A percentile compares a stretch with the other conserved stretches of the same genome.
These are phyloP conservation scores for Microcera coccophila DNA, from an alignment of 2,329 filamentous ascomycete genomes.

Conservation along the genomic window DNA sequence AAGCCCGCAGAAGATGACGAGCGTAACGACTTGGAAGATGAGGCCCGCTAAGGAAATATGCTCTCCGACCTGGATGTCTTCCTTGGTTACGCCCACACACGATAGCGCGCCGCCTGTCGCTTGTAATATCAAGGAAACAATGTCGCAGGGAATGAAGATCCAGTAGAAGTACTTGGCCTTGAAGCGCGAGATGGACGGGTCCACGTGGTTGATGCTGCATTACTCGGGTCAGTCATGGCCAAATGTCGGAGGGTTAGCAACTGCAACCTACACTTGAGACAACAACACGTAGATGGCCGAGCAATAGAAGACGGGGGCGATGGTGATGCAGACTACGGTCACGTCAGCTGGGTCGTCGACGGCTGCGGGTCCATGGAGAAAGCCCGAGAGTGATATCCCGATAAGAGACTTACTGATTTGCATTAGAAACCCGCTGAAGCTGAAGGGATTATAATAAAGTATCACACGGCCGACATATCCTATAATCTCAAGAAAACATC, in stretches of 20 bases:
- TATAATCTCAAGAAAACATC: slow-evolving; percentile 54
- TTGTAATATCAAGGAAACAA: slow-evolving; percentile 50
- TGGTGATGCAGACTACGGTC: slow-evolving; percentile 30
- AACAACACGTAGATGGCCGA: slow-evolving; percentile 28
- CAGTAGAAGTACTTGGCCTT: slow-evolving; percentile 22
- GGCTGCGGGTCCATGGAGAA: no score
- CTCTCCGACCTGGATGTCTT: slow-evolving; percentile 36
- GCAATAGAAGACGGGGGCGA: slow-evolving; percentile 30
- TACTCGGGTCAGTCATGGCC: background rate
- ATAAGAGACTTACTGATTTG: slow-evolving; percentile 51
- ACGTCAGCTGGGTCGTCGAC: background rate
- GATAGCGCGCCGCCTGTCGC: slow-evolving; percentile 48
- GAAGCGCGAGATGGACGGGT: slow-evolving; percentile 22
- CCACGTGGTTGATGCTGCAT: slow-evolving; percentile 22
- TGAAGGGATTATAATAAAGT: slow-evolving; percentile 54
- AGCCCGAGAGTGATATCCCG: no score
- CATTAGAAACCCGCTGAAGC: slow-evolving; percentile 56
- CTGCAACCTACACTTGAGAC: slow-evolving; percentile 27
- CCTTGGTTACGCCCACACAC: slow-evolving; percentile 31
- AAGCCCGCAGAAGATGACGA: slow-evolving; percentile 42
- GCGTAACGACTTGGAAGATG: slow-evolving; percentile 47
- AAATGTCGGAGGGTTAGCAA: no score
- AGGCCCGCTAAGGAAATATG: slow-evolving; percentile 50
- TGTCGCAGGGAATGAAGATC: slow-evolving; percentile 41
- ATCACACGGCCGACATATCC: slow-evolving; percentile 59